A percentile compares a stretch with the other conserved stretches of the same genome.
Evolutionary conservation across 164 flowering plant species (phyloP).

Genomic region (Chimonanthus praecox): DNA sequence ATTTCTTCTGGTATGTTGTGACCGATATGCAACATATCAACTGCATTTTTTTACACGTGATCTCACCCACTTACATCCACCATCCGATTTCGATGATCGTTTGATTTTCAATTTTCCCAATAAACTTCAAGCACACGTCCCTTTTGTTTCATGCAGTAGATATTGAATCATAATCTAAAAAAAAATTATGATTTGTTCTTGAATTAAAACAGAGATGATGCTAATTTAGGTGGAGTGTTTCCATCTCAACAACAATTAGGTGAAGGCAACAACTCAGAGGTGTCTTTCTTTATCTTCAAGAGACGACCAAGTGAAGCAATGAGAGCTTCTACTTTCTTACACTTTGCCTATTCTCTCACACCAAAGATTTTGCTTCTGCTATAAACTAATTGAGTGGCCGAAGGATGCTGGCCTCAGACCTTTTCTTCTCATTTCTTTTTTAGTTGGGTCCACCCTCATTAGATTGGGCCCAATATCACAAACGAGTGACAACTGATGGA

Average conservation of each 20-base stretch:
- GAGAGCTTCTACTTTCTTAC: not conserved
- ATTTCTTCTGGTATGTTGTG: too few species aligned
- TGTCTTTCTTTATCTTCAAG: constrained; percentile 46
- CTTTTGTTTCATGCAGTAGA: too few species aligned
- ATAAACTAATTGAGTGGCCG: not conserved
- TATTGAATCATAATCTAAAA: too few species aligned
- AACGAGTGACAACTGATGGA: not conserved
- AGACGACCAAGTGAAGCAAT: constrained; percentile 26
- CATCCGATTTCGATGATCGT: too few species aligned
- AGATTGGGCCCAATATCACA: not conserved
- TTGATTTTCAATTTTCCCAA: too few species aligned
- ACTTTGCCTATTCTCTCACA: not conserved
- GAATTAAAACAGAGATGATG: not conserved
- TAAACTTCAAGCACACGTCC: too few species aligned
- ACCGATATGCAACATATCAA: too few species aligned
- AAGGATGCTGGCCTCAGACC: too few species aligned
- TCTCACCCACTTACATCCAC: too few species aligned
- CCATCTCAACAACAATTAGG: constrained; percentile 67
- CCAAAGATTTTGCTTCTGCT: not conserved
- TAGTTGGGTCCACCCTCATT: not conserved
- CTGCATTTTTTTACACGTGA: too few species aligned
- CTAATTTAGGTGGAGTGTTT: constrained; percentile 30
- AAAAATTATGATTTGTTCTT: too few species aligned
- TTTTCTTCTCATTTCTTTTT: not conserved
- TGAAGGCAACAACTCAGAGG: constrained; percentile 22